Conservation (phyloP, 352 stramenopile species). For the Phytophthora uliginosa region DNA sequence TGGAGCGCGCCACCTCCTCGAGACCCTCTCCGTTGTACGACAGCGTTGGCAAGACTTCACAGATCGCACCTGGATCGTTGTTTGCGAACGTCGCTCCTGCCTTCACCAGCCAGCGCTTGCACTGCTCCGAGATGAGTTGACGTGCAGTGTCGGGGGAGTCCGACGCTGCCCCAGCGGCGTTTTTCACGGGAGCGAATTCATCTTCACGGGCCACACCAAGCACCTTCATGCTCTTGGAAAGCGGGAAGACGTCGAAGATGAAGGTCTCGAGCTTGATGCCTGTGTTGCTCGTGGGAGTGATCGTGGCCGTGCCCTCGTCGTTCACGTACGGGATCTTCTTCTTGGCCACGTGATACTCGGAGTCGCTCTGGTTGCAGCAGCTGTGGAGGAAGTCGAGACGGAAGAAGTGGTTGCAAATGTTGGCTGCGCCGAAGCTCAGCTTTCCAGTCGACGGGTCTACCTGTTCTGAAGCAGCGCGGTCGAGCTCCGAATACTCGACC, state of each 20-base stretch:
- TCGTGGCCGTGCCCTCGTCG: conserved; percentile 80
- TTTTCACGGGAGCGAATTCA: conserved; percentile 94
- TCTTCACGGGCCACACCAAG: conserved; percentile 92
- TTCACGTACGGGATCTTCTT: conserved; percentile 98
- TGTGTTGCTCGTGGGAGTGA: conserved; percentile 89
- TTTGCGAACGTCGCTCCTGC: conserved; percentile 56
- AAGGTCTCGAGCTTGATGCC: conserved; percentile 99
- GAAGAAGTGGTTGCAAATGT: conserved; percentile 99
- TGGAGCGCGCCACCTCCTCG: conserved; percentile 41
- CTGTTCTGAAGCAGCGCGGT: conserved; percentile 71
- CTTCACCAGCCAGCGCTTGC: conserved; percentile 67
- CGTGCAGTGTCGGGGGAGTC: conserved; percentile 89
- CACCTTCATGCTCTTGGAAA: conserved; percentile 94
- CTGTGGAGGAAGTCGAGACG: conserved; percentile 73
- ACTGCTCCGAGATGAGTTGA: conserved; percentile 65
- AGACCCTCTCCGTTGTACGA: conserved; percentile 90
- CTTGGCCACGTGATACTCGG: conserved; percentile 96
- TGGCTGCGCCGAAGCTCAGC: conserved; percentile 96
- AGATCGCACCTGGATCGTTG: conserved; percentile 41
- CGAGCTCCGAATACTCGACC: conserved; percentile 99
- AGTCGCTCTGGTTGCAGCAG: conserved; percentile 94
- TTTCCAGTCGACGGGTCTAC: conserved; percentile 73
- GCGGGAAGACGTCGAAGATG: conserved; percentile 99
- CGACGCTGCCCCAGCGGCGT: conserved; percentile 69
- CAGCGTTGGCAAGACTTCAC: conserved; percentile 82